Conservation (phyloP, 1,139 yeast species). For the Lodderomyces orthopsilosis region DNA sequence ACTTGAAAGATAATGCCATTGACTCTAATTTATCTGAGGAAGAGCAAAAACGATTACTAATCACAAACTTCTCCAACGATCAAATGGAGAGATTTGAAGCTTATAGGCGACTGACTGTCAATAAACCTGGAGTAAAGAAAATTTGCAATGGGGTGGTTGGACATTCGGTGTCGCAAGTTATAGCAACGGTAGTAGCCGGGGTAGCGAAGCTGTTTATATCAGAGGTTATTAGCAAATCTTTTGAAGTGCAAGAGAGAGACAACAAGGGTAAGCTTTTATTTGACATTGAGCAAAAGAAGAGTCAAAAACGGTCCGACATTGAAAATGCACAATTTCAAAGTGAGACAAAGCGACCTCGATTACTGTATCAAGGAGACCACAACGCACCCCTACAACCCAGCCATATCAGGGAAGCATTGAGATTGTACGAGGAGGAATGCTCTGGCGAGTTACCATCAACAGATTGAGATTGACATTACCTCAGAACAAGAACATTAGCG, state of each 20-base stretch:
- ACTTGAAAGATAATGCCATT: constrained; percentile 22
- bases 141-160: constrained; percentile 77
- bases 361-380: constrained; percentile 41
- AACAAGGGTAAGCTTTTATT: constrained; percentile 41
- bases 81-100: constrained; percentile 90
- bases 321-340: background rate
- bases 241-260: constrained; percentile 60
- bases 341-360: constrained; percentile 22
- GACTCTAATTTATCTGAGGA: constrained; percentile 32
- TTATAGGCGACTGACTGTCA: constrained; percentile 78
- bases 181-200: constrained; percentile 82
- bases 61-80: constrained; percentile 72
- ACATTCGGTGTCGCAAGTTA: constrained; percentile 79
- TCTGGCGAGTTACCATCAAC: background rate
- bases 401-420: constrained; percentile 87
- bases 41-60: constrained; percentile 62
- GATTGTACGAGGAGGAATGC: constrained; percentile 25
- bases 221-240: constrained; percentile 80
- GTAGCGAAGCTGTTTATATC: constrained; percentile 85
- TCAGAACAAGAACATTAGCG: background rate
- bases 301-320: constrained; percentile 28
- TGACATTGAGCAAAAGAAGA: constrained; percentile 39
- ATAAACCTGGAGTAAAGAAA: constrained; percentile 76
- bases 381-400: constrained; percentile 73
- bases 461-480: background rate